These are phyloP conservation scores for Auricularia heimuer DNA, from an alignment of 768 basidiomycete species.

Conservation along the genomic window DNA sequence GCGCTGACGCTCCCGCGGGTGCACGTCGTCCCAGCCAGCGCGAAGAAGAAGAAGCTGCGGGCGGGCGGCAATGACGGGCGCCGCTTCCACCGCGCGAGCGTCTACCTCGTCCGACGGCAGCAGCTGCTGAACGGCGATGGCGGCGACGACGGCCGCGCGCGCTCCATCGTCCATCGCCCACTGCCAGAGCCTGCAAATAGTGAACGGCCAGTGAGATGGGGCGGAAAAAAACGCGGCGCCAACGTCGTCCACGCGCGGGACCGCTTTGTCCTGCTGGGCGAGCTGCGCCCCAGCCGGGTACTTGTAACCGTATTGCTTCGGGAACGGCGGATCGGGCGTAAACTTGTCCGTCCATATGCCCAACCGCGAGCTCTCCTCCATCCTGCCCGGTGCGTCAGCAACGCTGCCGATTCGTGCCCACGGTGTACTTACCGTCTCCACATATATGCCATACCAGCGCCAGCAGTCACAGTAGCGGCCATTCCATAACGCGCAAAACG, in stretches of 20 bases:
- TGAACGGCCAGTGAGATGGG: too few relatives aligned
- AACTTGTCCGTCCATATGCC: not conserved
- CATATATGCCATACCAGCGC: not conserved
- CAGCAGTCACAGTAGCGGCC: not conserved
- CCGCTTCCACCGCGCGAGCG: too few relatives aligned
- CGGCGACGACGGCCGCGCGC: too few relatives aligned
- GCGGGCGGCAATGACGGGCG: too few relatives aligned
- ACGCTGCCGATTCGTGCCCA: not conserved
- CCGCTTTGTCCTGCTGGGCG: not conserved
- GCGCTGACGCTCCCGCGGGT: too few relatives aligned
- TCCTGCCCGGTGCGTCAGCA: not conserved
- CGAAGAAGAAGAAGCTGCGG: too few relatives aligned
- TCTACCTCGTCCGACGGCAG: too few relatives aligned
- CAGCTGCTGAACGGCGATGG: too few relatives aligned
- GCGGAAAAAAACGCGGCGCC: not conserved
- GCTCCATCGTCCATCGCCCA: too few relatives aligned
- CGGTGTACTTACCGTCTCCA: not conserved
- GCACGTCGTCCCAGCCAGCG: too few relatives aligned
- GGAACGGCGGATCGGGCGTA: not conserved
- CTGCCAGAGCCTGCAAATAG: too few relatives aligned
- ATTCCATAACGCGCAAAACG: not conserved
- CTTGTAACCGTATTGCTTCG: not conserved
- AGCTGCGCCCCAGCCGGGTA: not conserved
- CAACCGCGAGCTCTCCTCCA: not conserved
- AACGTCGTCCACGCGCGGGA: not conserved